phyloP scores from a whole-genome alignment of 345 rosid species.

The Abelmoschus esculentus region DNA sequence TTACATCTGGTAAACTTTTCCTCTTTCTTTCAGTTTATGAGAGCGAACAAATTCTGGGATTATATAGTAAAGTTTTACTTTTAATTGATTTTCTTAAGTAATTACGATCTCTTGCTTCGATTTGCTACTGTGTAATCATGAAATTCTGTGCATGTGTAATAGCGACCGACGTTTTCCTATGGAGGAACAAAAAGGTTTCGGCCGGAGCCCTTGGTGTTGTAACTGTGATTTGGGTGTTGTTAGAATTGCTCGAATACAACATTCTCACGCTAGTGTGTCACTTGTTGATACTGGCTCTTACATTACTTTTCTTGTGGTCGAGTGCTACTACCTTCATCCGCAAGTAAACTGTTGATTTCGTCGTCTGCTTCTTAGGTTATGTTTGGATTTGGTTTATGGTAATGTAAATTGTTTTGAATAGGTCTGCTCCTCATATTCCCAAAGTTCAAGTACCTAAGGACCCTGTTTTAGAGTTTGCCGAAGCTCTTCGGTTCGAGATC shows the following conservation, averaged over 20 bases:
- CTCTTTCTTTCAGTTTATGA: background rate
- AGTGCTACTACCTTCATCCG: slow-evolving; percentile 70
- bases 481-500: slow-evolving; percentile 59
- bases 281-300: slow-evolving; percentile 53
- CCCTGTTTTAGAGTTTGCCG: slow-evolving; percentile 56
- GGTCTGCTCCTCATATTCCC: slow-evolving; percentile 72
- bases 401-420: slow-evolving; percentile 8
- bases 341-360: slow-evolving; percentile 49
- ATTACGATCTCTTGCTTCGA: background rate
- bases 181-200: slow-evolving; percentile 97
- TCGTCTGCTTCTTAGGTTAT: background rate
- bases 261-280: slow-evolving; percentile 76
- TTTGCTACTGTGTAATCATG: background rate
- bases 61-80: background rate
- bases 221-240: slow-evolving; percentile 62
- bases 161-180: slow-evolving; percentile 84
- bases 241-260: slow-evolving; percentile 70
- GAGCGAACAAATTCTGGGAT: background rate
- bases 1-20: background rate
- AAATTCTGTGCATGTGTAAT: background rate
- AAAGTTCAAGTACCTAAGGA: slow-evolving; percentile 56
- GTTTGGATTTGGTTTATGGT: background rate
- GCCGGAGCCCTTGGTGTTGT: slow-evolving; percentile 74
- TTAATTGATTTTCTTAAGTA: background rate
- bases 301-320: slow-evolving; percentile 77